These are phyloP conservation scores for Aspergillus tamarii DNA, from an alignment of 2,329 filamentous ascomycete genomes.

Conservation along the genomic window DNA sequence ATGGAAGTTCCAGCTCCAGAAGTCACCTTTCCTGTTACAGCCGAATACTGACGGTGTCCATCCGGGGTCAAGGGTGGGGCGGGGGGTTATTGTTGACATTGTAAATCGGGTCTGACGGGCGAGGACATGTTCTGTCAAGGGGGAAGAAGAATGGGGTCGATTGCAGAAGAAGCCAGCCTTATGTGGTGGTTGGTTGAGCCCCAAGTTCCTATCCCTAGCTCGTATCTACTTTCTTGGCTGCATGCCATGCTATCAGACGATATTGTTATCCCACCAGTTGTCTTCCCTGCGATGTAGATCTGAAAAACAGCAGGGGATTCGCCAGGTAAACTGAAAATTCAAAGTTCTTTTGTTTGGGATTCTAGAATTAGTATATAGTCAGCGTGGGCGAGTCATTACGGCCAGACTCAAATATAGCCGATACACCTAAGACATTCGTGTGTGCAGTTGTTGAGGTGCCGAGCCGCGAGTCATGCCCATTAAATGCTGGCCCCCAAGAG, in stretches of 20 bases:
- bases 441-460: background rate
- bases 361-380: background rate
- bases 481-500: too few species aligned
- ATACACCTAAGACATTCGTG: too few species aligned
- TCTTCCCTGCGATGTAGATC: background rate
- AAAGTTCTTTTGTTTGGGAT: too few species aligned
- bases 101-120: background rate
- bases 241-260: background rate
- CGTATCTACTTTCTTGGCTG: background rate
- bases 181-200: background rate
- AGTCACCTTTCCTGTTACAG: background rate
- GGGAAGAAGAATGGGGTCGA: background rate
- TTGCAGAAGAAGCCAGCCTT: background rate
- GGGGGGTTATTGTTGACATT: background rate
- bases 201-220: background rate
- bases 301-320: background rate
- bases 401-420: too few species aligned
- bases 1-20: conserved; percentile 6
- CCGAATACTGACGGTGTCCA: conserved; percentile 2
- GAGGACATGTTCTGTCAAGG: background rate
- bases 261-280: background rate
- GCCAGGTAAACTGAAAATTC: background rate
- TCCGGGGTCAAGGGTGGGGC: background rate
- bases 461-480: background rate
- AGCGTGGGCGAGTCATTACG: background rate